These are phyloP conservation scores for Sambucus nigra DNA, from an alignment of 129 eudicot species.

Conservation along the genomic window DNA sequence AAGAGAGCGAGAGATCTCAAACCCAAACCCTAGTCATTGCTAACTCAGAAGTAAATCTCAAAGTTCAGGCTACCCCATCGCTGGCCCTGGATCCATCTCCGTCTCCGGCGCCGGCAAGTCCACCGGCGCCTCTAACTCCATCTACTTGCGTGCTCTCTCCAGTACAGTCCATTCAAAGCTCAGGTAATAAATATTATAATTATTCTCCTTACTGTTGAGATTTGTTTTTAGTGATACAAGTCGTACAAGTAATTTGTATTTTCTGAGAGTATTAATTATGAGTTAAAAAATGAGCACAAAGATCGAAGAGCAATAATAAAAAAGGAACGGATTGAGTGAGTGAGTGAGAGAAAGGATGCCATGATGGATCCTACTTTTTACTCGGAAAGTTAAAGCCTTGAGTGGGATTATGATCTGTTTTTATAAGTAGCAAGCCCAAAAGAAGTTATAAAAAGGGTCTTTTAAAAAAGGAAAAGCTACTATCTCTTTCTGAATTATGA, in stretches of 20 bases:
- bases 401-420: no score
- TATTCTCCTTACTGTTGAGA: background rate
- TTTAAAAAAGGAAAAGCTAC: slow-evolving; percentile 8
- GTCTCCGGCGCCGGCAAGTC: slow-evolving; percentile 30
- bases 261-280: slow-evolving; percentile 14
- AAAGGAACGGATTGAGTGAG: no score
- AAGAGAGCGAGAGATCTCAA: slow-evolving; percentile 61
- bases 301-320: slow-evolving; percentile 23
- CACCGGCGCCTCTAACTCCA: slow-evolving; percentile 71
- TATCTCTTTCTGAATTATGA: background rate
- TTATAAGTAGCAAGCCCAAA: no score
- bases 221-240: slow-evolving; percentile 14
- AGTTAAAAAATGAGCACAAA: slow-evolving; percentile 20
- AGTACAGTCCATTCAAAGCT: slow-evolving; percentile 67
- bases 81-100: no score
- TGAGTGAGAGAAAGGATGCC: slow-evolving; percentile 45
- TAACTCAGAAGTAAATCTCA: slow-evolving; percentile 17
- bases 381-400: slow-evolving; percentile 34
- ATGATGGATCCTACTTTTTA: slow-evolving; percentile 41
- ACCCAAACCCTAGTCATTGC: slow-evolving; percentile 5
- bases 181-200: slow-evolving; percentile 31
- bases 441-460: slow-evolving; percentile 8
- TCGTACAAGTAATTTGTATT: slow-evolving; percentile 3
- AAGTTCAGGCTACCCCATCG: slow-evolving; percentile 21
- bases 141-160: slow-evolving; percentile 66